Evolutionary conservation across 805 yeast species (phyloP).

Genomic region (Ogataea populi-albae): DNA sequence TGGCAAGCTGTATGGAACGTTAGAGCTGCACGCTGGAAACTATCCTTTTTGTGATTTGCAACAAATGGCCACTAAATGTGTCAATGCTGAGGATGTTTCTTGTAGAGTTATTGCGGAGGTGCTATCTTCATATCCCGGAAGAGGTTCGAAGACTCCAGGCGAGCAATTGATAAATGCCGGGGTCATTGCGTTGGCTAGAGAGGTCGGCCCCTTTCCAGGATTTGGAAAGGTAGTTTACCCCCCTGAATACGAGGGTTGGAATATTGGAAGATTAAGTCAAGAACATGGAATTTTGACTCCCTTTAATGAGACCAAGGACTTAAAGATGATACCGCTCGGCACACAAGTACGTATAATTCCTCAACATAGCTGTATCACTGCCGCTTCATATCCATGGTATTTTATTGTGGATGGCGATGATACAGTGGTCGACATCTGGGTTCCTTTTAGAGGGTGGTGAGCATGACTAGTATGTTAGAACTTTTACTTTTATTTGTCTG

Average conservation of each 20-base stretch:
- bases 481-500: neutral
- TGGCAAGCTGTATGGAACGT: constrained; percentile 33
- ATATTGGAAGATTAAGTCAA: constrained; percentile 66
- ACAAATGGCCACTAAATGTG: constrained; percentile 68
- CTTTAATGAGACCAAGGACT: constrained; percentile 24
- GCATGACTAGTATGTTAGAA: too few relatives aligned
- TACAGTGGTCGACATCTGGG: constrained; percentile 59
- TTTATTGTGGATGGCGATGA: constrained; percentile 50
- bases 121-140: constrained; percentile 52
- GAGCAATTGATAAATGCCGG: constrained; percentile 72
- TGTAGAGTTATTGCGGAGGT: constrained; percentile 57
- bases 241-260: constrained; percentile 52
- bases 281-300: constrained; percentile 78
- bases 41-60: constrained; percentile 72
- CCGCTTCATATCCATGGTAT: constrained; percentile 57
- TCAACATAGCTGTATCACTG: constrained; percentile 73
- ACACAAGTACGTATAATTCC: constrained; percentile 55
- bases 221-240: constrained; percentile 44
- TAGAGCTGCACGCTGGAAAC: constrained; percentile 83
- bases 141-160: constrained; percentile 52
- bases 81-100: constrained; percentile 45
- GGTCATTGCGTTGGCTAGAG: constrained; percentile 66
- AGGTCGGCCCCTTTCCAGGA: constrained; percentile 58
- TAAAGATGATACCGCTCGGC: constrained; percentile 49
- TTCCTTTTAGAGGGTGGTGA: constrained; percentile 55